phyloP scores from a whole-genome alignment of 2,329 filamentous ascomycete species.

The Volutella citrinella region DNA sequence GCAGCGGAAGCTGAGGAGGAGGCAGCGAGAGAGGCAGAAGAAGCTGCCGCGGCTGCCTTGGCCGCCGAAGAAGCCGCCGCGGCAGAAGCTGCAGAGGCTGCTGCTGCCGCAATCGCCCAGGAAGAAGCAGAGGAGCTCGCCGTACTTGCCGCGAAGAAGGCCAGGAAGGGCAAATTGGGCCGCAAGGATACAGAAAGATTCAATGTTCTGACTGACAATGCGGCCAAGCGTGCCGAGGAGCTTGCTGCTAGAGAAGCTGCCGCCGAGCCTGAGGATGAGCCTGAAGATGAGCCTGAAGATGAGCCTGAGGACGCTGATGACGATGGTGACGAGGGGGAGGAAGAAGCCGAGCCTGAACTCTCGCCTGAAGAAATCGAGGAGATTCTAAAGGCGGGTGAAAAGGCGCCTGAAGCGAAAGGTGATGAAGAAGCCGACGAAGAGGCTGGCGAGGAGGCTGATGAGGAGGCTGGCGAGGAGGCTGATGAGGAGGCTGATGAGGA shows the following conservation, averaged over 20 bases:
- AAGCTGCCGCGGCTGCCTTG: conserved; percentile 29
- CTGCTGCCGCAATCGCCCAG: conserved; percentile 10
- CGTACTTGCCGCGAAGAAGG: conserved; percentile 40
- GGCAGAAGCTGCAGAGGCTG: conserved; percentile 15
- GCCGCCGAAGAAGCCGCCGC: conserved; percentile 14
- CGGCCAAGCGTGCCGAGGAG: conserved; percentile 22
- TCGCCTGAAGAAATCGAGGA: background rate
- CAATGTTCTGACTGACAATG: conserved; percentile 17
- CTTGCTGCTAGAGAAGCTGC: conserved; percentile 25
- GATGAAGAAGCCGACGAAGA: conserved; percentile 18
- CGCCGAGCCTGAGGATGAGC: conserved; percentile 3
- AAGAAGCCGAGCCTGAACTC: background rate
- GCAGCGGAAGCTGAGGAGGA: conserved; percentile 29
- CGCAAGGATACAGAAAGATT: conserved; percentile 23
- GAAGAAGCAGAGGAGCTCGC: conserved; percentile 32
- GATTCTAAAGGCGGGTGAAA: conserved; percentile 5
- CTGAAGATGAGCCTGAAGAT: conserved; percentile 17
- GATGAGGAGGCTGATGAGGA: conserved; percentile 10
- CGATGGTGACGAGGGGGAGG: conserved; percentile 9
- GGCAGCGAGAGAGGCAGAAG: conserved; percentile 25
- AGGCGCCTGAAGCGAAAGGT: conserved; percentile 13
- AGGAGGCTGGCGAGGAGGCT: conserved; percentile 21
- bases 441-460: conserved; percentile 13
- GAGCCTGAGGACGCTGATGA: conserved; percentile 3
- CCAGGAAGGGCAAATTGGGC: conserved; percentile 20